Conservation (phyloP, 148 eudicot genomes). For the Camellia sinensis region DNA sequence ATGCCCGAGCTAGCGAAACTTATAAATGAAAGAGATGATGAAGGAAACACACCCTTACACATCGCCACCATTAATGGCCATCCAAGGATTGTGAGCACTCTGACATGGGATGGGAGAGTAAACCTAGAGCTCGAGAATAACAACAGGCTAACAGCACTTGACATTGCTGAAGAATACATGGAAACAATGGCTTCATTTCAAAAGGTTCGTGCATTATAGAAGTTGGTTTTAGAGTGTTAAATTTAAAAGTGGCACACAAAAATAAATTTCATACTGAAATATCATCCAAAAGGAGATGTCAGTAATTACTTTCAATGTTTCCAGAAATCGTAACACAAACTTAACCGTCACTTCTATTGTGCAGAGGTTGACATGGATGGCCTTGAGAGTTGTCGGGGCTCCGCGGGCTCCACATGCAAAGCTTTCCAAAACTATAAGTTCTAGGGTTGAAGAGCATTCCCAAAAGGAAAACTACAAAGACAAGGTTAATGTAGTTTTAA, state of each 20-base stretch:
- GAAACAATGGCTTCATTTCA: slow-evolving; percentile 22
- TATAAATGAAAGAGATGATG: slow-evolving; percentile 26
- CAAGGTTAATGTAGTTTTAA: slow-evolving; percentile 26
- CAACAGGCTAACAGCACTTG: slow-evolving; percentile 25
- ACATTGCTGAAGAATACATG: slow-evolving; percentile 28
- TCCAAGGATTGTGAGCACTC: slow-evolving; percentile 18
- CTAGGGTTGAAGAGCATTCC: background rate
- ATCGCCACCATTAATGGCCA: slow-evolving; percentile 21
- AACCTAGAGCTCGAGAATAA: slow-evolving; percentile 18
- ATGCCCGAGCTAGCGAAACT: slow-evolving; percentile 22
- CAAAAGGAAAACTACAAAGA: slow-evolving; percentile 19
- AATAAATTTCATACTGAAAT: no score
- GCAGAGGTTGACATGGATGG: slow-evolving; percentile 29
- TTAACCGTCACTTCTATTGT: background rate
- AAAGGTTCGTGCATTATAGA: slow-evolving; percentile 16
- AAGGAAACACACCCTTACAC: slow-evolving; percentile 37
- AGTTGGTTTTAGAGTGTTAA: background rate
- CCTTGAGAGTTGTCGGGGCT: slow-evolving; percentile 23
- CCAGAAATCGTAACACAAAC: background rate
- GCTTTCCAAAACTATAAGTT: background rate
- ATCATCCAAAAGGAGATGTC: no score
- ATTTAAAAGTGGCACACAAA: background rate
- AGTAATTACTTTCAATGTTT: background rate
- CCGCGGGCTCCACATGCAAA: slow-evolving; percentile 19
- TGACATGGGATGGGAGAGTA: slow-evolving; percentile 21